Evolutionary conservation across 1,139 yeast genomes (phyloP).

Genomic region (Yamadazyma siamensis): DNA sequence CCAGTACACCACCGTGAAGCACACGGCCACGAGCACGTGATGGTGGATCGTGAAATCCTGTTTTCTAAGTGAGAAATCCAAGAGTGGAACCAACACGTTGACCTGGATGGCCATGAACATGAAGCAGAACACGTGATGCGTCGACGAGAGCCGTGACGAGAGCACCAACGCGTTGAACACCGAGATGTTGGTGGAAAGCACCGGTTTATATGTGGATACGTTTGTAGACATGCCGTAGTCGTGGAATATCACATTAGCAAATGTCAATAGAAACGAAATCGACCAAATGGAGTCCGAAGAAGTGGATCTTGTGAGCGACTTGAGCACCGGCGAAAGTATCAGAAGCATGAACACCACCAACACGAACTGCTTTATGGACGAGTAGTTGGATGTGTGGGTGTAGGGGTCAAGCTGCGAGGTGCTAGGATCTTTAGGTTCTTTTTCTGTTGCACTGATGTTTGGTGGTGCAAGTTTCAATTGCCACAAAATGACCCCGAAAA

Average conservation of each 20-base stretch:
- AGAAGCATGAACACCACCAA: slow-evolving; percentile 68
- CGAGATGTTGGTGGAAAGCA: slow-evolving; percentile 78
- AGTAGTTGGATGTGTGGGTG: slow-evolving; percentile 3
- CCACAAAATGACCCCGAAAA: slow-evolving; percentile 26
- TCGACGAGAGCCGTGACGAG: slow-evolving; percentile 76
- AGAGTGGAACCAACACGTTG: slow-evolving; percentile 70
- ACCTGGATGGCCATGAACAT: slow-evolving; percentile 69
- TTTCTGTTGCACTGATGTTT: no score
- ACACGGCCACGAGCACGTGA: slow-evolving; percentile 23
- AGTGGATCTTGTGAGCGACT: slow-evolving; percentile 83
- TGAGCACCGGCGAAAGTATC: slow-evolving; percentile 83
- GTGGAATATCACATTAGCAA: slow-evolving; percentile 64
- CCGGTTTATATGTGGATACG: slow-evolving; percentile 43
- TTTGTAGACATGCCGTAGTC: slow-evolving; percentile 53
- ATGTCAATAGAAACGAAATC: slow-evolving; percentile 70
- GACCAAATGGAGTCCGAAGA: slow-evolving; percentile 97
- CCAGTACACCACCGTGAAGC: slow-evolving; percentile 19
- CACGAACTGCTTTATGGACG: slow-evolving; percentile 34
- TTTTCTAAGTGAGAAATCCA: slow-evolving; percentile 57
- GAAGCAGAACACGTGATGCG: slow-evolving; percentile 79
- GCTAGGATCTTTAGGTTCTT: background rate
- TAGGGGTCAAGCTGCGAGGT: background rate
- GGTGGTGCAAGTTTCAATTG: slow-evolving; percentile 7
- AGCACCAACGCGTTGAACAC: slow-evolving; percentile 84
- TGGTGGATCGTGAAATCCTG: slow-evolving; percentile 26